These are phyloP conservation scores for Claviceps sp. DNA, from an alignment of 2,329 filamentous ascomycete genomes.

Conservation along the genomic window DNA sequence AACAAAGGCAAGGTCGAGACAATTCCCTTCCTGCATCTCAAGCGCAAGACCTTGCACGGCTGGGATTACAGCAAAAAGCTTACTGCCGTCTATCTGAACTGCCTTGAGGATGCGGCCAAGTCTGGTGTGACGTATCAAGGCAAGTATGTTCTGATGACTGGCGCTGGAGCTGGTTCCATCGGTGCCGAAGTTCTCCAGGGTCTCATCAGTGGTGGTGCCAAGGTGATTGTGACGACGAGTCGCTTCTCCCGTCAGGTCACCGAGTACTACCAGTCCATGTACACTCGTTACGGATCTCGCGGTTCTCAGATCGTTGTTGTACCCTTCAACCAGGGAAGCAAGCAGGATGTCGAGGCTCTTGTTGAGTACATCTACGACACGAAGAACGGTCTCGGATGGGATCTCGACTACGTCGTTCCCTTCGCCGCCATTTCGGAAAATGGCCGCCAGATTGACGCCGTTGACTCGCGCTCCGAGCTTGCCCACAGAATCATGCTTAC, in stretches of 20 bases:
- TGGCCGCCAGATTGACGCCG: conserved; percentile 88
- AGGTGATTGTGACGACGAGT: conserved; percentile 92
- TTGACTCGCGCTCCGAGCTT: conserved; percentile 95
- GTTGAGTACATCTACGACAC: conserved; percentile 93
- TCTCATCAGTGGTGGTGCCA: conserved; percentile 89
- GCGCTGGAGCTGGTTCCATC: conserved; percentile 93
- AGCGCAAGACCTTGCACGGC: conserved; percentile 82
- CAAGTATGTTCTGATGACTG: conserved; percentile 96
- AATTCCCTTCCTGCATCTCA: conserved; percentile 92
- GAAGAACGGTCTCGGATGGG: conserved; percentile 96
- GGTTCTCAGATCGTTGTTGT: conserved; percentile 96
- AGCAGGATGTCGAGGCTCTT: conserved; percentile 90
- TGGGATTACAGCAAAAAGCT: conserved; percentile 99
- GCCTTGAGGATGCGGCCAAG: conserved; percentile 76
- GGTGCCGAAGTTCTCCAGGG: conserved; percentile 94
- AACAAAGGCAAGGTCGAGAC: conserved; percentile 90
- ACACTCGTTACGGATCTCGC: conserved; percentile 81
- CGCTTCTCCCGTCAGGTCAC: conserved; percentile 95
- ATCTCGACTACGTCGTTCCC: conserved; percentile 88
- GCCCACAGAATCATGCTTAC: conserved; percentile 99
- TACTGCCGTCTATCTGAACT: conserved; percentile 83
- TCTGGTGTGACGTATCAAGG: conserved; percentile 81
- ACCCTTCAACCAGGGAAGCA: conserved; percentile 97
- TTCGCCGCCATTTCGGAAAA: conserved; percentile 98
- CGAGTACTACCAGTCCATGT: conserved; percentile 99